Evolutionary conservation across 2,329 filamentous ascomycete genomes (phyloP).

Genomic region (Periconia digitata): DNA sequence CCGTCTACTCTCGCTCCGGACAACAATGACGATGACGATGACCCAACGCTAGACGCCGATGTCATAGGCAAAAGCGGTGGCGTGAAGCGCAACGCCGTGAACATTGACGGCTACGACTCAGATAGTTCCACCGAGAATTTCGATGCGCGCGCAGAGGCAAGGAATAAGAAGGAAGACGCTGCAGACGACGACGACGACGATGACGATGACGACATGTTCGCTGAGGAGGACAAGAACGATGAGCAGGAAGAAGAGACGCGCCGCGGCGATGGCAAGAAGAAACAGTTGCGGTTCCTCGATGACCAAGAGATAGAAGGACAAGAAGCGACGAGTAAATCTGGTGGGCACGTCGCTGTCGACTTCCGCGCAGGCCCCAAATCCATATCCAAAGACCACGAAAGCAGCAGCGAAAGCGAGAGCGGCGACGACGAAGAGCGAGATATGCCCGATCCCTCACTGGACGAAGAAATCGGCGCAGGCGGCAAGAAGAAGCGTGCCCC

Average conservation of each 20-base stretch:
- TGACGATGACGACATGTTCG: slow-evolving; percentile 81
- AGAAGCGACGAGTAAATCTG: slow-evolving; percentile 70
- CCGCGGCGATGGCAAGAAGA: slow-evolving; percentile 55
- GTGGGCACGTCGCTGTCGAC: slow-evolving; percentile 65
- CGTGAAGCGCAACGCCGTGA: slow-evolving; percentile 90
- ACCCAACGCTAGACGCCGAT: slow-evolving; percentile 82
- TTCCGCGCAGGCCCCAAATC: slow-evolving; percentile 49
- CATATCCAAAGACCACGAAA: slow-evolving; percentile 51
- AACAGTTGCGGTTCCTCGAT: slow-evolving; percentile 62
- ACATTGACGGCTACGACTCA: slow-evolving; percentile 94
- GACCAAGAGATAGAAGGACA: slow-evolving; percentile 76
- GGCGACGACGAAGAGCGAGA: slow-evolving; percentile 67
- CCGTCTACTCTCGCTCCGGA: slow-evolving; percentile 88
- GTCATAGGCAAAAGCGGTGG: slow-evolving; percentile 77
- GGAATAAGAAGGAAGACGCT: slow-evolving; percentile 48
- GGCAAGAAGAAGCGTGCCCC: slow-evolving; percentile 91
- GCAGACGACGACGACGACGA: slow-evolving; percentile 55
- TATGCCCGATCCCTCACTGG: slow-evolving; percentile 67
- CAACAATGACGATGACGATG: slow-evolving; percentile 71
- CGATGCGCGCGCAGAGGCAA: slow-evolving; percentile 68
- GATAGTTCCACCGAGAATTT: slow-evolving; percentile 92
- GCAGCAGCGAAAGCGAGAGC: slow-evolving; percentile 60
- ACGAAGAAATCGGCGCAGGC: slow-evolving; percentile 87
- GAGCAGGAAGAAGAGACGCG: slow-evolving; percentile 56
- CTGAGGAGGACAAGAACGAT: slow-evolving; percentile 61